A percentile compares a stretch with the other conserved stretches of the same genome.
phyloP scores from a whole-genome alignment of 768 basidiomycete species.

The Crepidotus variabilis region DNA sequence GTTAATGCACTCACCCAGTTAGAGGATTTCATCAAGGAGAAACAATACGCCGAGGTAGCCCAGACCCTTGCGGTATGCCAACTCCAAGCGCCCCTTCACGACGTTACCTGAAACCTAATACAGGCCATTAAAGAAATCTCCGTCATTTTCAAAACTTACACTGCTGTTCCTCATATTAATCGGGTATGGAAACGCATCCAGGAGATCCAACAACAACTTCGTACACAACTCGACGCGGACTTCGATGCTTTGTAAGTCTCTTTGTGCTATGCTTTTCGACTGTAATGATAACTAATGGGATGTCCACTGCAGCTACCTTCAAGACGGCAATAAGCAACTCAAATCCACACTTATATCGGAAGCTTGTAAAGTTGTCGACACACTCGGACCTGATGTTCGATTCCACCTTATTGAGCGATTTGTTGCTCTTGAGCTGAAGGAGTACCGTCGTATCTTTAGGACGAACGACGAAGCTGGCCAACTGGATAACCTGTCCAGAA shows the following conservation, averaged over 20 bases:
- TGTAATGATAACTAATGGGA: no score
- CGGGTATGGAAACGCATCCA: slow-evolving; percentile 78
- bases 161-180: slow-evolving; percentile 69
- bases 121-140: slow-evolving; percentile 90
- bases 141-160: slow-evolving; percentile 74
- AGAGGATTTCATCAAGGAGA: slow-evolving; percentile 73
- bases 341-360: slow-evolving; percentile 68
- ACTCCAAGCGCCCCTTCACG: not conserved
- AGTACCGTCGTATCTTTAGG: slow-evolving; percentile 94
- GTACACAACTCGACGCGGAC: slow-evolving; percentile 78
- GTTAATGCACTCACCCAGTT: slow-evolving; percentile 82
- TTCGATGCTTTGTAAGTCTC: slow-evolving; percentile 86
- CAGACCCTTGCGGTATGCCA: slow-evolving; percentile 67
- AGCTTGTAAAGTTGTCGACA: slow-evolving; percentile 87
- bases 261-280: not conserved
- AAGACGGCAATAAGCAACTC: slow-evolving; percentile 66
- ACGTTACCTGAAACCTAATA: not conserved
- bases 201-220: slow-evolving; percentile 79
- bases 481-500: slow-evolving; percentile 87
- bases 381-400: slow-evolving; percentile 82
- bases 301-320: slow-evolving; percentile 57
- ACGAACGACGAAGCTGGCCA: slow-evolving; percentile 94
- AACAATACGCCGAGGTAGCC: slow-evolving; percentile 78
- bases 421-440: slow-evolving; percentile 84
- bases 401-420: slow-evolving; percentile 83